Evolutionary conservation across 345 rosid genomes (phyloP).

Genomic region (Sonneratia alba): DNA sequence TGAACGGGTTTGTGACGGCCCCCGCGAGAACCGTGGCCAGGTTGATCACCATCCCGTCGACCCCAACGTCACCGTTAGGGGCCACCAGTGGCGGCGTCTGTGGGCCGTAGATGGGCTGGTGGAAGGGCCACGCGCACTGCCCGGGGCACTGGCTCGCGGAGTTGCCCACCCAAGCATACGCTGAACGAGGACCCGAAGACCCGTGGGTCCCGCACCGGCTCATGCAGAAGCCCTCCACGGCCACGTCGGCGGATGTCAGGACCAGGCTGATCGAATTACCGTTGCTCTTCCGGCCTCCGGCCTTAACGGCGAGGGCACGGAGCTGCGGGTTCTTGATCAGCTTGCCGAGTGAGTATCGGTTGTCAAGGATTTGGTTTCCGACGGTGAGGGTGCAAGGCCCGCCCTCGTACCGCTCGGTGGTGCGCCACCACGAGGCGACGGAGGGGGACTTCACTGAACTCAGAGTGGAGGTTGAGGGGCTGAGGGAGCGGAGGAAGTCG

Average conservation of each 20-base stretch:
- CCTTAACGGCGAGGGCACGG: conserved; percentile 19
- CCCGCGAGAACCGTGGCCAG: conserved; percentile 31
- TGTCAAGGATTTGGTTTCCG: conserved; percentile 26
- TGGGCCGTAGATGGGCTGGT: conserved; percentile 39
- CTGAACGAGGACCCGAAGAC: conserved; percentile 9
- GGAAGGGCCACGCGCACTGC: conserved; percentile 42
- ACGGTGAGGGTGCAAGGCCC: conserved; percentile 19
- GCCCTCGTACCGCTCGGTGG: conserved; percentile 26
- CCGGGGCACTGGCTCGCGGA: conserved; percentile 34
- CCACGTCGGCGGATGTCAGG: conserved; percentile 30
- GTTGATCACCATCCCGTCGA: conserved; percentile 37
- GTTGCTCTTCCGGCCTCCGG: conserved; percentile 6
- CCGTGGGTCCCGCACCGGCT: conserved; percentile 35
- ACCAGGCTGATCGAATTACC: conserved; percentile 21
- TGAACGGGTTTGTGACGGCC: conserved; percentile 34
- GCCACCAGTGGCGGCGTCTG: conserved; percentile 34
- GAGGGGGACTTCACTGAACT: conserved; percentile 8
- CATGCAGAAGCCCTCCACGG: conserved; percentile 34
- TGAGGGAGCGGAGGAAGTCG: conserved; percentile 27
- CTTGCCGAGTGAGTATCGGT: conserved; percentile 22
- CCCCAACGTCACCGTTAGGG: conserved; percentile 35
- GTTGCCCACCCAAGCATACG: conserved; percentile 35
- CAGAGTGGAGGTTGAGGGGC: conserved; percentile 3
- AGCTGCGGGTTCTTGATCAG: conserved; percentile 12
- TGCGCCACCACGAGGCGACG: conserved; percentile 30